These are phyloP conservation scores for Quillaja saponaria DNA, from an alignment of 306 rosid species.

Conservation along the genomic window DNA sequence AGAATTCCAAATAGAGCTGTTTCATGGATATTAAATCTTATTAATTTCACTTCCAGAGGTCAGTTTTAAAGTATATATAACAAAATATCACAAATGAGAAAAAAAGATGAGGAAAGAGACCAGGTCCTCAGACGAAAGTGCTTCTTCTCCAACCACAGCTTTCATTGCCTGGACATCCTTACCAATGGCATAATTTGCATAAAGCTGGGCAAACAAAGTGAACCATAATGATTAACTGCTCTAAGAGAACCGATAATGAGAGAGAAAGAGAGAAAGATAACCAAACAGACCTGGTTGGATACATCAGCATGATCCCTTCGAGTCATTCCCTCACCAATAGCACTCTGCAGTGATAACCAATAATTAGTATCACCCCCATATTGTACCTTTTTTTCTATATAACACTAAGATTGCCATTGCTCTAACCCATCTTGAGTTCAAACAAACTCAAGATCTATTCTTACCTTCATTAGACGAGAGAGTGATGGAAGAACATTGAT, in stretches of 20 bases:
- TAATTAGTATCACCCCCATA: conserved; percentile 6
- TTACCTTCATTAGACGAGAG: conserved; percentile 99
- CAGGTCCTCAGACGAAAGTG: conserved; percentile 98
- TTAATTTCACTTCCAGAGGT: conserved; percentile 25
- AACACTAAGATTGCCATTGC: conserved; percentile 19
- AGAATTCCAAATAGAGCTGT: conserved; percentile 95
- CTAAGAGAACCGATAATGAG: neutral
- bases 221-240: too few relatives aligned
- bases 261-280: conserved; percentile 3
- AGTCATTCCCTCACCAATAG: conserved; percentile 99
- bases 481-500: conserved; percentile 96
- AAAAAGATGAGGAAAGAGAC: conserved; percentile 40
- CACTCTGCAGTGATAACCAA: conserved; percentile 72
- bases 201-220: conserved; percentile 52
- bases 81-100: conserved; percentile 8
- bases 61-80: conserved; percentile 1
- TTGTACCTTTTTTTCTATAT: conserved; percentile 11
- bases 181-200: conserved; percentile 99
- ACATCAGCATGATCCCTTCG: conserved; percentile 97
- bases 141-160: conserved; percentile 99
- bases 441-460: conserved; percentile 17
- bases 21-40: neutral
- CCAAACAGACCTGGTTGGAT: conserved; percentile 83
- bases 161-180: conserved; percentile 99
- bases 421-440: conserved; percentile 25